These are phyloP conservation scores for Clausena lansium DNA, from an alignment of 345 rosid genomes.

Conservation along the genomic window DNA sequence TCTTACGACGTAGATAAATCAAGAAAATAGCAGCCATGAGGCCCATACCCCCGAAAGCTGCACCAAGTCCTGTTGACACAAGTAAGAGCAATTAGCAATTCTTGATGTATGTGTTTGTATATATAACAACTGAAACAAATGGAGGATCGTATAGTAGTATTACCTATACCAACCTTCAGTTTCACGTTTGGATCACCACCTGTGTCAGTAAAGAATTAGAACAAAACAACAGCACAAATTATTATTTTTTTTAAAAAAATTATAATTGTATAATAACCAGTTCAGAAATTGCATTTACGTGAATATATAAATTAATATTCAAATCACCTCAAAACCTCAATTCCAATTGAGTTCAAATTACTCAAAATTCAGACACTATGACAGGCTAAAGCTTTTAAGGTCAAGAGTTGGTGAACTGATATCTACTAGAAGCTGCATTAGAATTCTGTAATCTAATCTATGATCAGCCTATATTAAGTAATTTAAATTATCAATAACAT, in stretches of 20 bases:
- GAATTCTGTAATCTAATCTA: no score
- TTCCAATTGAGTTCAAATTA: neutral
- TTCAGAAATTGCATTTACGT: neutral
- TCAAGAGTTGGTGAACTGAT: neutral
- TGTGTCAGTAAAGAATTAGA: neutral
- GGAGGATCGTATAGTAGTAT: neutral
- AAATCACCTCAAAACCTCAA: neutral
- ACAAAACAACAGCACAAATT: neutral
- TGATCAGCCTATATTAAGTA: neutral
- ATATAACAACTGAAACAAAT: neutral
- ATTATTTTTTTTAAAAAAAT: no score
- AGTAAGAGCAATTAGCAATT: neutral
- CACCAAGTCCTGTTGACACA: conserved; percentile 25
- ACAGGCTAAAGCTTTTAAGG: no score
- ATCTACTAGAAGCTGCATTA: no score
- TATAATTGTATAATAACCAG: no score
- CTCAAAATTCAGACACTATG: neutral
- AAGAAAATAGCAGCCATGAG: conserved; percentile 3
- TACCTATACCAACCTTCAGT: neutral
- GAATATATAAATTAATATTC: neutral
- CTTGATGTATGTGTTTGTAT: neutral
- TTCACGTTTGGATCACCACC: rapidly evolving
- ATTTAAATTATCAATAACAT: no score
- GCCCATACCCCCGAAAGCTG: conserved; percentile 19
- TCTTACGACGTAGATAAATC: conserved; percentile 29